Percentiles rank a stretch among this genome's conserved stretches.
Conservation (phyloP, 768 basidiomycete genomes). For the Suillus cothurnatus region DNA sequence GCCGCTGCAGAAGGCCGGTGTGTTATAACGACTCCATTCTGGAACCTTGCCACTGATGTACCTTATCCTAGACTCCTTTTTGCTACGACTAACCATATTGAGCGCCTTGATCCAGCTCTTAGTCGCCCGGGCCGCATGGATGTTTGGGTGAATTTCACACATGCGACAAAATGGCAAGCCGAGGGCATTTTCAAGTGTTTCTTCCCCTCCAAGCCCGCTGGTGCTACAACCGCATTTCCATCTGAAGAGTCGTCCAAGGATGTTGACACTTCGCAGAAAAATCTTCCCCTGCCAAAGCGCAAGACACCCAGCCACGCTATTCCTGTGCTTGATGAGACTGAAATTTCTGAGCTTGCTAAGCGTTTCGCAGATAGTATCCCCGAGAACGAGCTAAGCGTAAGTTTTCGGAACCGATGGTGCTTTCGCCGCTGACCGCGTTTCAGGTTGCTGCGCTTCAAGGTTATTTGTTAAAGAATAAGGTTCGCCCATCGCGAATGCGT, state of each 20-base stretch:
- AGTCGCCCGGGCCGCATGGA: constrained; percentile 91
- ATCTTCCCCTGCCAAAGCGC: constrained; percentile 67
- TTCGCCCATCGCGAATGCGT: constrained; percentile 86
- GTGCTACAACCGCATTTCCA: constrained; percentile 11
- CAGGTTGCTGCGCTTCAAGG: constrained; percentile 86
- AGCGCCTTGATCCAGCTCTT: constrained; percentile 87
- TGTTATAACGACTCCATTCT: constrained; percentile 32
- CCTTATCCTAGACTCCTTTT: constrained; percentile 65
- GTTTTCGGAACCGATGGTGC: constrained; percentile 27
- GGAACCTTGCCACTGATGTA: constrained; percentile 81
- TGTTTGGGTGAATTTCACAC: constrained; percentile 89
- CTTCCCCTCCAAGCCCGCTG: constrained; percentile 66
- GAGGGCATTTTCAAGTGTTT: constrained; percentile 94
- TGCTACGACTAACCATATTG: constrained; percentile 93
- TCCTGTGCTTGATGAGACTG: constrained; percentile 72
- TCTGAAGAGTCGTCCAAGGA: constrained; percentile 18
- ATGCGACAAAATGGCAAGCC: constrained; percentile 91
- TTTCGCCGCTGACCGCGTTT: constrained; percentile 7
- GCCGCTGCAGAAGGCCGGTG: constrained; percentile 86
- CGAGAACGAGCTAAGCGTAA: constrained; percentile 84
- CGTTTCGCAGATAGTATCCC: constrained; percentile 82
- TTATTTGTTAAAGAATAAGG: constrained; percentile 87
- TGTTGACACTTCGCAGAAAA: constrained; percentile 60
- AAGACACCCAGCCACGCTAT: constrained; percentile 59
- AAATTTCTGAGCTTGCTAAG: constrained; percentile 78